These are phyloP conservation scores for Rauvolfia tetraphylla DNA, from an alignment of 257 asterid genomes.

Conservation along the genomic window DNA sequence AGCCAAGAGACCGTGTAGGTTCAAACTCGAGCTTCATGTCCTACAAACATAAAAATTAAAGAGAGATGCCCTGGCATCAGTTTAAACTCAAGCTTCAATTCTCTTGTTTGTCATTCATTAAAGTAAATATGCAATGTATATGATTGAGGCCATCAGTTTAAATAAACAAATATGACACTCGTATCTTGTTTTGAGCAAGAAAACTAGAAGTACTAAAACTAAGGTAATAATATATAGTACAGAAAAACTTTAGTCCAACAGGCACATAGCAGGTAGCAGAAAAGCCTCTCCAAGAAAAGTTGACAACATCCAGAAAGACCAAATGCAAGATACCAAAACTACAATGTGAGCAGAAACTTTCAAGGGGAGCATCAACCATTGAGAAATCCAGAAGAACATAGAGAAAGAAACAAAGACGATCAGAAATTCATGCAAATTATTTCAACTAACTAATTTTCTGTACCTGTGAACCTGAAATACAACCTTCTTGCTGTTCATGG, in stretches of 20 bases:
- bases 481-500: slow-evolving; percentile 92
- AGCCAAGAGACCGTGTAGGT: too few species aligned
- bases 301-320: not conserved
- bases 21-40: not conserved
- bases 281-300: not conserved
- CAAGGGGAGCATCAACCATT: not conserved
- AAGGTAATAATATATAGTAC: not conserved
- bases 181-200: not conserved
- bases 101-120: not conserved
- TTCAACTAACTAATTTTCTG: slow-evolving; percentile 3
- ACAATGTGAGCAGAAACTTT: not conserved
- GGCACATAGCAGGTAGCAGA: not conserved
- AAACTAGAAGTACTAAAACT: not conserved
- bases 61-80: too few species aligned
- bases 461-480: slow-evolving; percentile 98
- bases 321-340: not conserved
- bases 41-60: not conserved
- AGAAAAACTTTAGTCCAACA: not conserved
- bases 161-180: too few species aligned
- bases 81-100: too few species aligned
- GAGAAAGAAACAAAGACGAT: not conserved
- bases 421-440: not conserved
- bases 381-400: not conserved
- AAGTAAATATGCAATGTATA: not conserved
- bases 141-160: not conserved